These are phyloP conservation scores for Aspergillus aculeatinus DNA, from an alignment of 2,329 filamentous ascomycete species.

Conservation along the genomic window DNA sequence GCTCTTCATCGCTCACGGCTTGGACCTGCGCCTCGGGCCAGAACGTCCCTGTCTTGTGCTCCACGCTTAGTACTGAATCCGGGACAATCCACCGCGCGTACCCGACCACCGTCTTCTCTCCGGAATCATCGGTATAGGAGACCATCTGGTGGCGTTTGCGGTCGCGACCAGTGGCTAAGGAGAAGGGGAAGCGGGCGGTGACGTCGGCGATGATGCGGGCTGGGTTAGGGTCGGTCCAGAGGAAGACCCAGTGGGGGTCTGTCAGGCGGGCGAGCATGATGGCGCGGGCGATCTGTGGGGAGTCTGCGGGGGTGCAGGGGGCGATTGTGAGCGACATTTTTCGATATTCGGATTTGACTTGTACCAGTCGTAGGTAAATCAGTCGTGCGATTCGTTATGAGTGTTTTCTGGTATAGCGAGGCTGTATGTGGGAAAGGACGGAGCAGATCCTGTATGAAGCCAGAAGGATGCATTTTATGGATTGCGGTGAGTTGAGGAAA, in stretches of 20 bases:
- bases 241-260: constrained; percentile 5
- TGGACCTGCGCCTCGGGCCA: background rate
- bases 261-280: constrained; percentile 4
- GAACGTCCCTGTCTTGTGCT: background rate
- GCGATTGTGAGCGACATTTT: no score
- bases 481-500: no score
- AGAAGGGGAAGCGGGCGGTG: background rate
- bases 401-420: no score
- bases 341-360: no score
- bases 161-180: background rate
- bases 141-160: background rate
- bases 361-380: no score
- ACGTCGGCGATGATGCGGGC: background rate
- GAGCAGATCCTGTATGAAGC: no score
- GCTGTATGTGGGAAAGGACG: no score
- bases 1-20: rapidly evolving
- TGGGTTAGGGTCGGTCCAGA: background rate
- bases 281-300: background rate
- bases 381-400: no score
- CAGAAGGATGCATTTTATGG: no score
- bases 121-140: no score
- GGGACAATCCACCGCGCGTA: constrained; percentile 1
- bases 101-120: background rate
- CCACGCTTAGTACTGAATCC: background rate
- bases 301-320: background rate